Evolutionary conservation across 1,139 yeast species (phyloP).

Genomic region (Wickerhamiella pararugosa): DNA sequence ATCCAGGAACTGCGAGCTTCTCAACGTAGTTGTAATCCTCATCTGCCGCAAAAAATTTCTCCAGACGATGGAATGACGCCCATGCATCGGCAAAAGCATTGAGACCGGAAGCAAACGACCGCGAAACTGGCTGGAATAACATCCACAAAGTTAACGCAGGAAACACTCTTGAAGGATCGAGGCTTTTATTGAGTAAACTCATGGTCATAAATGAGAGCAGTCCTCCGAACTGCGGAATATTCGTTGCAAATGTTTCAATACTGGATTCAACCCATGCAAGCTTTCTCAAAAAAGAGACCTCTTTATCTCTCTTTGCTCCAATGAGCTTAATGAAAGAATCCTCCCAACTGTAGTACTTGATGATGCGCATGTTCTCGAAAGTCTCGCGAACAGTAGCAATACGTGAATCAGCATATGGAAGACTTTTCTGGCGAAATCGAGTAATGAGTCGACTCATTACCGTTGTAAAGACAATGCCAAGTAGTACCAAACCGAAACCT

Average conservation of each 20-base stretch:
- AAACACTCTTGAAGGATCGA: conserved; percentile 59
- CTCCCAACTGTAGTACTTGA: conserved; percentile 70
- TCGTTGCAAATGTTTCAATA: conserved; percentile 46
- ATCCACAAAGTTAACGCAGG: conserved; percentile 68
- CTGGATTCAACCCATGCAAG: conserved; percentile 31
- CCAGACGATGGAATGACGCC: conserved; percentile 46
- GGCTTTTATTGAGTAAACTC: conserved; percentile 36
- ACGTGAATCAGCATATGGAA: conserved; percentile 40
- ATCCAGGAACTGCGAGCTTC: neutral
- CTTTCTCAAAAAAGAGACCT: conserved; percentile 23
- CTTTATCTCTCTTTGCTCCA: conserved; percentile 33
- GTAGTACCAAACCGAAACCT: conserved; percentile 37
- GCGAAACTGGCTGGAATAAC: conserved; percentile 53
- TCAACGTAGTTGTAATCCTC: conserved; percentile 18
- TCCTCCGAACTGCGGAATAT: conserved; percentile 53
- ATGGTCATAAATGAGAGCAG: conserved; percentile 59
- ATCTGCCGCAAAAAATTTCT: conserved; percentile 35
- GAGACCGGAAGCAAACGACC: conserved; percentile 45
- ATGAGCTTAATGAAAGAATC: conserved; percentile 37
- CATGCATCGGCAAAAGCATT: conserved; percentile 51
- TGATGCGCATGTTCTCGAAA: conserved; percentile 47
- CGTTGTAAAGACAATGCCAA: conserved; percentile 14
- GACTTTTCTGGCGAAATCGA: conserved; percentile 31
- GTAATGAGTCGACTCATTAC: conserved; percentile 24
- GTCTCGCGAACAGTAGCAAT: conserved; percentile 50